Base-by-base conservation (phyloP, 2,329 filamentous ascomycete genomes). In the Periconia sp. region DNA sequence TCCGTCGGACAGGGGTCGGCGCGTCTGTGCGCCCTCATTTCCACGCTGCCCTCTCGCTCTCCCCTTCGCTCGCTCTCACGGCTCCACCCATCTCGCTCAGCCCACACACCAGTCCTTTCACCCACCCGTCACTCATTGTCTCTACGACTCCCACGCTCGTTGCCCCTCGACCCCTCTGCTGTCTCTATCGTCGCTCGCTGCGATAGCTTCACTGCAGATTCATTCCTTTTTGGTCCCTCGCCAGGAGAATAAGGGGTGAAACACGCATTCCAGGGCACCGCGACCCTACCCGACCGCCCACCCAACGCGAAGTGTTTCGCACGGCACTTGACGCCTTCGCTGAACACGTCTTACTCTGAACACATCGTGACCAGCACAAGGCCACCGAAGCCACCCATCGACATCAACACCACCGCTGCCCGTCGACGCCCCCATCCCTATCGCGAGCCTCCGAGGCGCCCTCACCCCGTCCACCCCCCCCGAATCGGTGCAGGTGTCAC, bases 241-340 rank as follows among this genome's bases (percentile, higher is more conserved):
- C 52, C 43, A 45, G 45, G 43, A 54, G 46, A 57, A 50, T 41
- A 61, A 62, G 66, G 66, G 57, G 54, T 54, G 53, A 56, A 50
- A 60, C 59, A 42, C 54, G 54, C 61, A 68, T 68, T 68, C 65
- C 63, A 61, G 57, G 55, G 53, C 56, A n/a, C n/a, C n/a, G n/a
- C n/a, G n/a, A n/a, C n/a, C n/a, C n/a, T n/a, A n/a, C n/a, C n/a
- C n/a, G n/a, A n/a, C n/a, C n/a, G n/a, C 50, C 41, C 33, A 36
- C 53, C 64, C 63, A 61, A 66, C 66, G 51, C 65, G 51, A 56
- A 55, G 63, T 54, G 66, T 70, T 70, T 69, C 66, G 61, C 59
- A n/a, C n/a, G n/a, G n/a, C n/a, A n/a, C n/a, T n/a, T n/a, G n/a
- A n/a, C n/a, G n/a, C n/a, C n/a, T n/a, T n/a, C n/a, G n/a, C n/a